Percentiles rank a stretch among this genome's conserved stretches.
These are phyloP conservation scores for Odontarrhena argentea DNA, from an alignment of 345 rosid genomes.

Conservation along the genomic window DNA sequence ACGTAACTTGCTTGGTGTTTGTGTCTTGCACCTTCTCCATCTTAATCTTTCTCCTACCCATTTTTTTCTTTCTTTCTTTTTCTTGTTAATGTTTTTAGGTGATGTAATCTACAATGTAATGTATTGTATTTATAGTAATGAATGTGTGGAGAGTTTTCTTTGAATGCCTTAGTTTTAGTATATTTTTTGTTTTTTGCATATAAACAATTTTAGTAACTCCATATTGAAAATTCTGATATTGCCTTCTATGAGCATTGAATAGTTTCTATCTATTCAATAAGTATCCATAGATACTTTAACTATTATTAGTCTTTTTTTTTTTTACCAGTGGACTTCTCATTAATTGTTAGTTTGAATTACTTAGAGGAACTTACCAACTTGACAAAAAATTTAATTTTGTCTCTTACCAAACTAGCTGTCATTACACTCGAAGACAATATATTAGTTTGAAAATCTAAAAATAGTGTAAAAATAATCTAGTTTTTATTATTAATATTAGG, in stretches of 20 bases:
- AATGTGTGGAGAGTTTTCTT: constrained; percentile 21
- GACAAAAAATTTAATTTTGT: background rate
- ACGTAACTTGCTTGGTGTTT: constrained; percentile 44
- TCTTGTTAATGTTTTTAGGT: constrained; percentile 2
- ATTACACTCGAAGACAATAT: background rate
- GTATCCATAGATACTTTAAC: constrained; percentile 23
- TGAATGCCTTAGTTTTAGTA: constrained; percentile 20
- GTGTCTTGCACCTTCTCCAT: constrained; percentile 45
- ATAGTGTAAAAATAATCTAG: too few relatives aligned
- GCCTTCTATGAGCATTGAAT: constrained; percentile 26
- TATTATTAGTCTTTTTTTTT: constrained; percentile 1
- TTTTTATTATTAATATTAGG: background rate
- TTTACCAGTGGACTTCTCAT: constrained; percentile 14
- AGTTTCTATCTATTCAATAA: constrained; percentile 26
- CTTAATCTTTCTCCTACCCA: constrained; percentile 47
- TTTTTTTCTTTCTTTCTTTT: constrained; percentile 17
- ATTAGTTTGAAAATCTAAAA: constrained; percentile 1
- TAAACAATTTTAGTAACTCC: constrained; percentile 12
- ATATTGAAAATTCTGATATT: constrained; percentile 22
- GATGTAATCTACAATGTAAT: constrained; percentile 2
- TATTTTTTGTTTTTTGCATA: constrained; percentile 5
- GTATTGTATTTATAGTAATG: constrained; percentile 31
- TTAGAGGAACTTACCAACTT: constrained; percentile 6
- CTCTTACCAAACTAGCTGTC: background rate
- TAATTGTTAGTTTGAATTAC: constrained; percentile 25